phyloP scores from a whole-genome alignment of 1,139 yeast genomes.

The Hansenula sp. region DNA sequence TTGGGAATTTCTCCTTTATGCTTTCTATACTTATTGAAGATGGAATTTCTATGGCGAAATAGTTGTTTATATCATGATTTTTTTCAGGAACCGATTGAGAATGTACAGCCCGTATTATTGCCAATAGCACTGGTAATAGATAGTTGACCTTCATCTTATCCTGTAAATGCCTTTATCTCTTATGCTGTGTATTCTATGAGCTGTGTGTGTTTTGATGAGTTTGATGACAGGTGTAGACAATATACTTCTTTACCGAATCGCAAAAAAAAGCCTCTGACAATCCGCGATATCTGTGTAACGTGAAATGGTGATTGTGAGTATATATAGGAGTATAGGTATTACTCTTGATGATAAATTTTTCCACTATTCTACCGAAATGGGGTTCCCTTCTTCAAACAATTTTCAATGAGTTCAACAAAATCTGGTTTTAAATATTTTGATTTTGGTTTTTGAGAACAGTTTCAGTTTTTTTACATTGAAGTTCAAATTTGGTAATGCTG shows the following conservation, averaged over 20 bases:
- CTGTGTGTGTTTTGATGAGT: no score
- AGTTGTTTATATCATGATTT: constrained; percentile 32
- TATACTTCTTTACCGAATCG: no score
- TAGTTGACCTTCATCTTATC: neutral
- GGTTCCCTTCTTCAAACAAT: neutral
- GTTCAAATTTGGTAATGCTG: neutral
- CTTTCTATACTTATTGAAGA: constrained; percentile 23
- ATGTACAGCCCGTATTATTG: neutral
- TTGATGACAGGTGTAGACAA: no score
- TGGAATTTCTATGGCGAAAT: constrained; percentile 54
- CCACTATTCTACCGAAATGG: neutral
- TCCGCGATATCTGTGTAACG: no score
- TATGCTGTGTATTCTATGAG: no score
- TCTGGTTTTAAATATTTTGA: no score
- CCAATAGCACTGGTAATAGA: neutral
- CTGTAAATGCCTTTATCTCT: no score
- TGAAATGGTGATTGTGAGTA: no score
- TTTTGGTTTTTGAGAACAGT: neutral
- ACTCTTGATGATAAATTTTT: no score
- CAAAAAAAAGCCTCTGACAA: no score
- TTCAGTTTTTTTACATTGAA: neutral
- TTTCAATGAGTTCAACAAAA: neutral
- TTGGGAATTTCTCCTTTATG: constrained; percentile 27
- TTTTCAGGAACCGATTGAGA: constrained; percentile 22
- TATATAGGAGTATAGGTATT: no score